phyloP scores from a whole-genome alignment of 768 basidiomycete genomes.

The Trametes cinnabarina region DNA sequence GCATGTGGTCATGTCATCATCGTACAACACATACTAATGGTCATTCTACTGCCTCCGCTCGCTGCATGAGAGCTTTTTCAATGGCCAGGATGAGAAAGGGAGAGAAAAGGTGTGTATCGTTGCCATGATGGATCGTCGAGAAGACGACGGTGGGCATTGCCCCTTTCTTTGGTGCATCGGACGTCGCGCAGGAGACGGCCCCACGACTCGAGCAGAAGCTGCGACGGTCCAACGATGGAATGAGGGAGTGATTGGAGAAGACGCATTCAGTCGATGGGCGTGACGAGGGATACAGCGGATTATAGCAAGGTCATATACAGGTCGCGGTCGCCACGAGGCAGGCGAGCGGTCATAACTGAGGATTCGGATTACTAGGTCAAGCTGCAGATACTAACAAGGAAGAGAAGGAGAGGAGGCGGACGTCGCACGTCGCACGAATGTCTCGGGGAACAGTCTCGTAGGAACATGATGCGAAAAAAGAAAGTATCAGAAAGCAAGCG shows the following conservation, averaged over 20 bases:
- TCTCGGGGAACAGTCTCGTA: background rate
- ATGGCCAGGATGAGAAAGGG: too few relatives aligned
- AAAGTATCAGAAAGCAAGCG: background rate
- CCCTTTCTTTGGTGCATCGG: background rate
- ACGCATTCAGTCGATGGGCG: background rate
- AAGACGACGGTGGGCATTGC: background rate
- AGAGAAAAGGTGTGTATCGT: too few relatives aligned
- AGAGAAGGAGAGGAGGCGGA: background rate
- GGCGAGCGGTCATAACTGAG: background rate
- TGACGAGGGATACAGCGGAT: slow-evolving; percentile 13
- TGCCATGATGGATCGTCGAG: too few relatives aligned
- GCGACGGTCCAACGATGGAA: background rate
- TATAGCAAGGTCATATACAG: slow-evolving; percentile 16
- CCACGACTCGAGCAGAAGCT: background rate
- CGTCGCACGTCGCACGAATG: background rate
- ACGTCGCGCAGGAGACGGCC: background rate
- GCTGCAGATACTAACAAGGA: background rate
- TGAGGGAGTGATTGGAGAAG: too few relatives aligned
- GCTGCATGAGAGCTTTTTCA: background rate
- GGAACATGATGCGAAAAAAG: background rate
- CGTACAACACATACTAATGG: slow-evolving; percentile 11
- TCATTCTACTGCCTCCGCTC: slow-evolving; percentile 16
- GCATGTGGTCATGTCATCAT: slow-evolving; percentile 5
- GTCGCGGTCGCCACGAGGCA: background rate
- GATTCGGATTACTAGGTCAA: background rate